A percentile compares a stretch with the other conserved stretches of the same genome.
These are phyloP conservation scores for Leishmania guyanensis DNA, from an alignment of 208 protist species.

Conservation along the genomic window DNA sequence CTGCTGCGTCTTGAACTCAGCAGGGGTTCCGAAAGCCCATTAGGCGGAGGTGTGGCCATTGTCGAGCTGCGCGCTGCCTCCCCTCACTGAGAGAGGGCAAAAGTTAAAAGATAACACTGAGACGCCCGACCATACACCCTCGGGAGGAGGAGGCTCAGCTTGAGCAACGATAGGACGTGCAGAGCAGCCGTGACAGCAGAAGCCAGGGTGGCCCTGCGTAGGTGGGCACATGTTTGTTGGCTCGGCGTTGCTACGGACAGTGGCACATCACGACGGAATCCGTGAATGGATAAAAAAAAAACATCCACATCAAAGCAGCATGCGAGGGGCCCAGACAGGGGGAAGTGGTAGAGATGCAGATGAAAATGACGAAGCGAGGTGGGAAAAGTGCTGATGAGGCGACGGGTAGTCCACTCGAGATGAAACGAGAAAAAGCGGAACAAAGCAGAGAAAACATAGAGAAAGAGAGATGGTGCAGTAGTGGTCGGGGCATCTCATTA, in stretches of 20 bases:
- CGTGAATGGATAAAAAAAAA: background rate
- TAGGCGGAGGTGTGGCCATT: background rate
- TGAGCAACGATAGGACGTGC: background rate
- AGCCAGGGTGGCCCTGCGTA: background rate
- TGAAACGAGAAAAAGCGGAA: background rate
- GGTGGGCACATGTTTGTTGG: background rate
- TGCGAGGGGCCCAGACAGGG: background rate
- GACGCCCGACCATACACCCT: background rate
- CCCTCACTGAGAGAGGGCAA: background rate
- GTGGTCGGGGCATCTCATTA: background rate
- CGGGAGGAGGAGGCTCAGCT: background rate
- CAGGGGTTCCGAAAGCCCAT: no score
- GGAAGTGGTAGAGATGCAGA: background rate
- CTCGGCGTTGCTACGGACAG: background rate
- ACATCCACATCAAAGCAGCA: background rate
- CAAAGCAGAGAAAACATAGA: background rate
- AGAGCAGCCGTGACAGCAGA: background rate
- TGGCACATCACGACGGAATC: background rate
- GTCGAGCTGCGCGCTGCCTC: no score
- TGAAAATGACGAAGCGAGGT: background rate
- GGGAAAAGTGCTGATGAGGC: background rate
- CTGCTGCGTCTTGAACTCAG: no score
- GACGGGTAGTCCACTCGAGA: background rate
- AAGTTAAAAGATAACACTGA: background rate
- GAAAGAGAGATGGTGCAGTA: background rate